Base-by-base conservation (phyloP, 2,329 filamentous ascomycete species). In the Colletotrichum nymphaeae region DNA sequence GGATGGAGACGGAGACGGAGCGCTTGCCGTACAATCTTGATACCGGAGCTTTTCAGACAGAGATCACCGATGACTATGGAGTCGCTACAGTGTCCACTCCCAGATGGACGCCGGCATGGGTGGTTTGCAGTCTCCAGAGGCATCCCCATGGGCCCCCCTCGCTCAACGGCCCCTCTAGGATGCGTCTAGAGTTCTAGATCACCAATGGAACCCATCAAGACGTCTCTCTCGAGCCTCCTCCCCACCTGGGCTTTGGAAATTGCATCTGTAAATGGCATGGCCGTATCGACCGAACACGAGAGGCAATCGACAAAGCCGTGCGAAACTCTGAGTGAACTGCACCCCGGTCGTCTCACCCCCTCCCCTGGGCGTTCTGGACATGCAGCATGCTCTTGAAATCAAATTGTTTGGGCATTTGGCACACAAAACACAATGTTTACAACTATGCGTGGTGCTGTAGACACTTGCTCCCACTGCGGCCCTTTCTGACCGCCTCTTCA, bases 231-330 rank as follows among this genome's bases (percentile, higher is more conserved):
- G 49, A 64, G 62, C 62, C 49, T 64, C 49, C 28, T 64, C 30
- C 70, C 19, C 55, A 55, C 59, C 55, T 14, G 32, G 53, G 60
- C 70, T 35, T 56, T 73, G 55, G 70, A 73, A 73, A 73, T 73
- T 73, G 70, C 70, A 69, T 73, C 67, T 70, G 37, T 56, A 72
- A 73, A 73, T 73, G 70, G 60, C 66, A 65, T 73, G 66, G 55
- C 66, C 59, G 28, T 57, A 60, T 69, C 59, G 59, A 69, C 53
- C 53, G 66, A 73, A 65, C 70, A 73, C 70, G 67, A 70, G 70
- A 73, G 60, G 26, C 56, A 37, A 37, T 60, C 37, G 52, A 46
- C 62, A 56, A 73, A 60, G 55, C 59, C 53, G 59, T 64, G 28
- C 37, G 30, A 49, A 35, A 42, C 37, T 42, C 14, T 14, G 53